Evolutionary conservation across 2,329 filamentous ascomycete genomes (phyloP), one percentile per base, ranked within the genome.

Genomic region (Neonectria magnoliae): DNA sequence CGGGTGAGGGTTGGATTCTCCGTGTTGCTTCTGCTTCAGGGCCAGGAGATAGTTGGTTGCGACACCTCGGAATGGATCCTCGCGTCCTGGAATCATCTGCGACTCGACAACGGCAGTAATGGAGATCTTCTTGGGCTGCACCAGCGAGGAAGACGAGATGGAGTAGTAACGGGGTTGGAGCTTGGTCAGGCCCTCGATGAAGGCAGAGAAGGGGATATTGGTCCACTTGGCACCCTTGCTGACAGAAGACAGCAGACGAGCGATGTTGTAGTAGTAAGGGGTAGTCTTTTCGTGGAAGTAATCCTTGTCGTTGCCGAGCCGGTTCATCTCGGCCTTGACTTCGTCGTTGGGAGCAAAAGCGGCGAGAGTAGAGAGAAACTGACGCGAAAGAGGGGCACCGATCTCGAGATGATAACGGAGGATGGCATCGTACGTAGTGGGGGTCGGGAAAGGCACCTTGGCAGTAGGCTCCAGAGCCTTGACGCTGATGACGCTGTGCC

Each of bases 101-200:
- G 91, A 93, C 79, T 98, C 96, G 64, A 99, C 95, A 44, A 98
- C 91, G 62, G 95, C 95, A 16, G 96, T 99, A 75, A 99, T 92
- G 65, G 96, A 93, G 71, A 99, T 94, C 83, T 94, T 95, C 81
- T 97, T 91, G 78, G 96, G 94, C 78, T 99, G 94, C 16, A 97
- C 94, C 9, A 94, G 80, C 7, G 96, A 98, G 1, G 96, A 98
- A 1, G 97, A 99, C 2, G 96, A 99, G 79, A 99, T 99, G 54
- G 97, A 99, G 84, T 99, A 99, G 86, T 98, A 99, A 54, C 96
- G 93, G 42, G 96, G 95, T 80, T 99, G 96, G 62, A 99, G 89
- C 85, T 98, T 98, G 81, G 90, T 93, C 66, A 99, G 81, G 70
- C 93, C 92, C 84, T 99, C 96, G 71, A 99, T 94, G 73, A 98